Evolutionary conservation across 2,329 filamentous ascomycete species (phyloP), one percentile per base, ranked within the genome.

Genomic region (Penicillium sp.): DNA sequence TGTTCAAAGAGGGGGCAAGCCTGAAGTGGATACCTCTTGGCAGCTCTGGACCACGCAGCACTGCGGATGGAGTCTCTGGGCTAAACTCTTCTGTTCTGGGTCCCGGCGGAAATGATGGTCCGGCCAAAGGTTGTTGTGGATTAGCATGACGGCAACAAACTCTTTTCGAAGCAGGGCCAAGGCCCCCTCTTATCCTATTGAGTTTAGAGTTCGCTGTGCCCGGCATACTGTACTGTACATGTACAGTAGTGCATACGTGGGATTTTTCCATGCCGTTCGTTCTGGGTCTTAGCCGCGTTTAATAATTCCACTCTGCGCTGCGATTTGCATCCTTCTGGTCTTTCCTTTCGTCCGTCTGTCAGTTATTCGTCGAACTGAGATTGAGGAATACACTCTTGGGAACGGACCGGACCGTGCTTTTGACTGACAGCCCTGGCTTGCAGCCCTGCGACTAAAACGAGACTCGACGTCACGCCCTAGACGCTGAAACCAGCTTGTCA

Each of bases 171-270:
- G 14, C 20, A 22, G 26, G 41, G 41, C 18, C 23, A 51, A 47
- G 25, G 18, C 33, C 35, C 29, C 49, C 41, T 47, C 43, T 49
- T 49, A 46, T 27, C 41, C 22, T 58, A 49, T 53, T 51, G 50
- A 40, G 44, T 54, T 52, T 60, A 60, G 50, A 58, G 55, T 60
- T 60, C 40, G 37, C 23, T 47, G 23, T 46, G 33, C 25, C 50
- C 31, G 41, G 14, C 44, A 33, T 37, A n/a, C n/a, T n/a, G n/a
- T n/a, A n/a, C n/a, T n/a, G n/a, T n/a, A n/a, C n/a, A n/a, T n/a
- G n/a, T n/a, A n/a, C n/a, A n/a, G n/a, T n/a, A 18, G 22, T 45
- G 37, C 45, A 18, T 40, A 25, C 31, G 49, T 54, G 58, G 56
- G 26, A 44, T 49, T 18, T 37, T 37, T 18, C 53, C 47, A 48